Evolutionary conservation across 1,284 basidiomycete species (phyloP).

Genomic region (Cutaneotrichosporon cutaneum): DNA sequence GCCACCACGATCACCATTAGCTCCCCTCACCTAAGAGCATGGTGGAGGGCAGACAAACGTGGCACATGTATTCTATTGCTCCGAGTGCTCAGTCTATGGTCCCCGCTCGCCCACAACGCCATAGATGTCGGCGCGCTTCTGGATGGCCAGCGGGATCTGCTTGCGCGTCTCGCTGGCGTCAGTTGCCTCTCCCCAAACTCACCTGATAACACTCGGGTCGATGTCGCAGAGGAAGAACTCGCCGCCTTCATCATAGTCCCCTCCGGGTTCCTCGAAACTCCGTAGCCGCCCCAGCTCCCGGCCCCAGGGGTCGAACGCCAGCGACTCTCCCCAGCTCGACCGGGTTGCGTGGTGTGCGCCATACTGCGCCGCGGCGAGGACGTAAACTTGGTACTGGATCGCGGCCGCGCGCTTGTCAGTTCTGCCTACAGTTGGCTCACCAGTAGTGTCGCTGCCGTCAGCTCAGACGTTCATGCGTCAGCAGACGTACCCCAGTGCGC

Average conservation of each 20-base stretch:
- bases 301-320: constrained; percentile 48
- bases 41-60: no score
- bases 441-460: constrained; percentile 29
- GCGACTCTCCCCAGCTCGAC: constrained; percentile 43
- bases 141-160: constrained; percentile 46
- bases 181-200: constrained; percentile 17
- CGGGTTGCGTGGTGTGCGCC: constrained; percentile 39
- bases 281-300: constrained; percentile 36
- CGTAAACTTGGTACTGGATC: constrained; percentile 47
- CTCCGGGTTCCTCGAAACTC: constrained; percentile 33
- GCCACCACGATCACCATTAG: no score
- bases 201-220: constrained; percentile 30
- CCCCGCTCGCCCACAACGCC: constrained; percentile 30
- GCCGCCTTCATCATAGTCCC: constrained; percentile 30
- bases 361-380: constrained; percentile 47
- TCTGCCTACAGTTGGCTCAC: constrained; percentile 13
- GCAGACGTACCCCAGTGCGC: constrained; percentile 47
- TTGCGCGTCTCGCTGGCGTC: constrained; percentile 31
- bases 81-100: not conserved
- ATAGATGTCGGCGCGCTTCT: constrained; percentile 43
- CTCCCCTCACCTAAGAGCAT: no score
- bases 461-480: not conserved
- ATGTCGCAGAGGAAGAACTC: constrained; percentile 44
- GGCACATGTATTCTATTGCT: not conserved
- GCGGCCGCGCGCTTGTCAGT: constrained; percentile 36